Evolutionary conservation across 192 early-diverging fungal genomes (phyloP).

Genomic region (Rhizoclosmatium globosum): DNA sequence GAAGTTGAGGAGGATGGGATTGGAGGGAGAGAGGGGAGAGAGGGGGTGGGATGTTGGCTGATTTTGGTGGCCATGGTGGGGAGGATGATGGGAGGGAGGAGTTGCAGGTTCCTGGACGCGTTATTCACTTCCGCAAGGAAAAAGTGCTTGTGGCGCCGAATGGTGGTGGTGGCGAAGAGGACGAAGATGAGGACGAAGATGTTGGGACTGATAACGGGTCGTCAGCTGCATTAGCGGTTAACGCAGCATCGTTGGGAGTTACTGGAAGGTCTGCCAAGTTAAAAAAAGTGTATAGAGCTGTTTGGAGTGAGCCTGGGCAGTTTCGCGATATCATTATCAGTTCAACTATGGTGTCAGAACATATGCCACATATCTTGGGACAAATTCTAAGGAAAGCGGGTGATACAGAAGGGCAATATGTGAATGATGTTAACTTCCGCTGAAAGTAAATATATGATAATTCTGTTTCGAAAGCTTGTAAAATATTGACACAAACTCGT

Average conservation of each 20-base stretch:
- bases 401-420: not conserved
- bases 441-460: no score
- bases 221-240: not conserved
- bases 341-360: slow-evolving; percentile 53
- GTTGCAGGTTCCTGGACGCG: slow-evolving; percentile 51
- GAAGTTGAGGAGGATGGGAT: not conserved
- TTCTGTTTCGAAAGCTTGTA: no score
- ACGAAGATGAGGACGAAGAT: not conserved
- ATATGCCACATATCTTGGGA: slow-evolving; percentile 52
- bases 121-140: slow-evolving; percentile 48
- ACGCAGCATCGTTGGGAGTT: not conserved
- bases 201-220: not conserved
- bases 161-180: not conserved
- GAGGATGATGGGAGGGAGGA: slow-evolving; percentile 1
- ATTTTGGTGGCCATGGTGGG: not conserved
- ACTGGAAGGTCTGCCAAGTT: not conserved
- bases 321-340: slow-evolving; percentile 55
- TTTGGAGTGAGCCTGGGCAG: slow-evolving; percentile 42
- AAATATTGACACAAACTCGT: no score
- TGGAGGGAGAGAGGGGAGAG: not conserved
- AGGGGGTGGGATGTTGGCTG: slow-evolving; percentile 1
- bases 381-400: slow-evolving; percentile 35
- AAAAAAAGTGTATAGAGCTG: slow-evolving; percentile 44
- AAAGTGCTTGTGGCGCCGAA: not conserved
- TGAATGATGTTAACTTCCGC: not conserved